These are phyloP conservation scores for Mycena sp. DNA, from an alignment of 1,284 basidiomycete species.

Conservation along the genomic window DNA sequence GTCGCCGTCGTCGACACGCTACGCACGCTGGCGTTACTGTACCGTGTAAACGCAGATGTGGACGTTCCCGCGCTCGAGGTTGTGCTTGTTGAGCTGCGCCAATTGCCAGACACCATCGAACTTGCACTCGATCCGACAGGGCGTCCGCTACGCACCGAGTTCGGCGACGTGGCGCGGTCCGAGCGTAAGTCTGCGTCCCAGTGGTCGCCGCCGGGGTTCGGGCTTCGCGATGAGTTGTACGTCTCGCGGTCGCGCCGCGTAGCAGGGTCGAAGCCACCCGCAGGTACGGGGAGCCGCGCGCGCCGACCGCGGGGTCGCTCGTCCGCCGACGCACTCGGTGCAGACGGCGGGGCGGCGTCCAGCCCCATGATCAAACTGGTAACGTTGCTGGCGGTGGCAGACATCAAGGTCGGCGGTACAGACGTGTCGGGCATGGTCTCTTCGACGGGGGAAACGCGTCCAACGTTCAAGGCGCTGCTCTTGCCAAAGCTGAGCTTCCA, in stretches of 20 bases:
- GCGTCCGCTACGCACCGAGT: constrained; percentile 64
- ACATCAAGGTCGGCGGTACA: constrained; percentile 54
- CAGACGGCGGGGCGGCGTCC: constrained; percentile 53
- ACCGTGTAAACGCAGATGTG: constrained; percentile 78
- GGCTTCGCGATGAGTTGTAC: constrained; percentile 36
- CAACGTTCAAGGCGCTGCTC: constrained; percentile 52
- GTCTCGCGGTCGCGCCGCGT: constrained; percentile 21
- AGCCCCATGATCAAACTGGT: constrained; percentile 77
- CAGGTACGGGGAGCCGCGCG: constrained; percentile 37
- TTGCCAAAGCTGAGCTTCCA: constrained; percentile 85
- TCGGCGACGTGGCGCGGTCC: constrained; percentile 63
- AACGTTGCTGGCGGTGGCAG: constrained; percentile 75
- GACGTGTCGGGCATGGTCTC: constrained; percentile 51
- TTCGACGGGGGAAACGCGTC: constrained; percentile 55
- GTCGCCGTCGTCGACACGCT: constrained; percentile 84
- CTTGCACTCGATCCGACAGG: constrained; percentile 65
- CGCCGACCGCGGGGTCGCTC: constrained; percentile 51
- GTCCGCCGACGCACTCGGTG: constrained; percentile 41
- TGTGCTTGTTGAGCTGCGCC: constrained; percentile 80
- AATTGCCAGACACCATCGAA: constrained; percentile 73
- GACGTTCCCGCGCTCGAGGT: constrained; percentile 75
- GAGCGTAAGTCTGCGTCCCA: constrained; percentile 45
- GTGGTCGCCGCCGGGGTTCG: constrained; percentile 40
- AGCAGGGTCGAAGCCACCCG: constrained; percentile 17
- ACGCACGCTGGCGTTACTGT: constrained; percentile 79